Base-by-base conservation (phyloP, 805 yeast species). In the Saturnispora saitoi region DNA sequence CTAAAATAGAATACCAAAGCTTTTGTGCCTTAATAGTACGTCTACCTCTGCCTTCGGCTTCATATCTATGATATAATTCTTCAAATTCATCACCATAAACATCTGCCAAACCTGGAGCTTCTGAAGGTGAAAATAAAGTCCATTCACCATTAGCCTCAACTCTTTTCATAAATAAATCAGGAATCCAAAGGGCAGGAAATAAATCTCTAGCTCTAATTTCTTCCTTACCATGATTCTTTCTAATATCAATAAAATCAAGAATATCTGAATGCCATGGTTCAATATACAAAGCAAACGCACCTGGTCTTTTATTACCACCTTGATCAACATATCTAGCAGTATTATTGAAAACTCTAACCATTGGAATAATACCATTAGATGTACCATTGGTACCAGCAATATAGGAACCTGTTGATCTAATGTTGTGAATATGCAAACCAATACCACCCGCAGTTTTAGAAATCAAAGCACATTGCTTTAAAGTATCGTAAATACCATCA, bases 181-280 rank as follows among this genome's bases (percentile, higher is more conserved):
- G 80, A 55, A 77, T 76, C 83, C 83, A 77, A 53, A 77, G 68
- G 14, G 81, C 82, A 45, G 79, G 79, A 70, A 77, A 77, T 59
- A 77, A 70, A 59, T 77, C 82, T 67, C 83, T 71, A 28, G 83
- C 81, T 61, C 82, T 70, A 54, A 74, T 75, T 61, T 77, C 83
- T 62, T 77, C 83, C 59, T 77, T 77, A 57, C 83, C 83, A 60
- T 77, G 82, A 60, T 77, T 77, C 66, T 77, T 77, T 64, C 81
- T 70, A 54, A 77, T 73, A 58, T 77, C 81, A 49, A 77, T 70
- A 55, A 77, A 76, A 50, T 77, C 81, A 56, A 77, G 73, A 53
- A 77, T 70, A 60, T 77, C 82, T 7, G 80, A 65, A 60, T 77
- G 83, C 83, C 83, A 77, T 59, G 83, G 82, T 64, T 77, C 83